Conservation (phyloP, 2,329 filamentous ascomycete genomes). For the Ophiostoma ips region DNA sequence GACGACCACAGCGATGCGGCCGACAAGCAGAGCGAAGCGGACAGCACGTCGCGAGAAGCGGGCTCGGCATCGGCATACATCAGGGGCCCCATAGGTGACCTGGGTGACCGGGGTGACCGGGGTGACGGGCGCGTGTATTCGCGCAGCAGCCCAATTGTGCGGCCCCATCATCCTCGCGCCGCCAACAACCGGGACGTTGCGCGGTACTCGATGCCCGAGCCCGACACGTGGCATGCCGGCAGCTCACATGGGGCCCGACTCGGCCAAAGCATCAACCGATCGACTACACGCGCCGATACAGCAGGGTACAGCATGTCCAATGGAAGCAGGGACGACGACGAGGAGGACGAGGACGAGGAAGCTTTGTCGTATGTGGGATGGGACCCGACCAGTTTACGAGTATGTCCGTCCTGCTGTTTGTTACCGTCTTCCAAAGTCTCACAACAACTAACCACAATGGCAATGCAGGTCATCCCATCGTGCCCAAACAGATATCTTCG, state of each 20-base stretch:
- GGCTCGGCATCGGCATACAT: not conserved
- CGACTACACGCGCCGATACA: not conserved
- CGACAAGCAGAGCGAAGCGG: constrained; percentile 18
- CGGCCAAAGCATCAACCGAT: not conserved
- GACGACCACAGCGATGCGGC: constrained; percentile 14
- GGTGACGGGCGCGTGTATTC: too few species aligned
- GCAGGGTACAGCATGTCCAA: not conserved
- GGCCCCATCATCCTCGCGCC: not conserved
- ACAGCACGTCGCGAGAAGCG: constrained; percentile 1
- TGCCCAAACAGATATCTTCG: constrained; percentile 79
- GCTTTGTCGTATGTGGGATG: constrained; percentile 34
- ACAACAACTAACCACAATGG: not conserved
- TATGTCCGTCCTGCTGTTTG: constrained; percentile 22
- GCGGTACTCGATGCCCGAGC: constrained; percentile 3
- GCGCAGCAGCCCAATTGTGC: not conserved
- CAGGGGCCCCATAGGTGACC: not conserved
- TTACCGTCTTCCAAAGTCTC: not conserved
- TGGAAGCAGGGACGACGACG: constrained; percentile 16
- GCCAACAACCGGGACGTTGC: constrained; percentile 12
- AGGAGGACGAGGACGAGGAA: constrained; percentile 20
- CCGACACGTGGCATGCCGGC: constrained; percentile 14
- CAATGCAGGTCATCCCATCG: constrained; percentile 56
- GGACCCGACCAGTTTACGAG: constrained; percentile 40
- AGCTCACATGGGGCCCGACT: not conserved
- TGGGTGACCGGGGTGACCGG: not conserved